A percentile compares a stretch with the other conserved stretches of the same genome.
Evolutionary conservation across 2,329 filamentous ascomycete genomes (phyloP).

Genomic region (Penicillium sp.): DNA sequence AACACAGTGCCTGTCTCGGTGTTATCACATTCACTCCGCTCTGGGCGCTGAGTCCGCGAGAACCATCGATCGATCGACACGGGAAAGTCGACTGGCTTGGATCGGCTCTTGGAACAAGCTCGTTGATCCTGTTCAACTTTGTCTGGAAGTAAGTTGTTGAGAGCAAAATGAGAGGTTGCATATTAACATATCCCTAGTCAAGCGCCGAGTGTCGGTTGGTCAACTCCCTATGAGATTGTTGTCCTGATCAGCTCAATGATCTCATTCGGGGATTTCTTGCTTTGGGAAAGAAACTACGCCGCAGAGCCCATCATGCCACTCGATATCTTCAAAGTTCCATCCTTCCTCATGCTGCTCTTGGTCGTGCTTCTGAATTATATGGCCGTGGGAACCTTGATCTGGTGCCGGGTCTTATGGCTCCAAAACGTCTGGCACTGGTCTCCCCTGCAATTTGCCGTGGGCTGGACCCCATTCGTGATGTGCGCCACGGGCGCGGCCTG

Average conservation of each 20-base stretch:
- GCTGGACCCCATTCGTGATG: constrained; percentile 45
- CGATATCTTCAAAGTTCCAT: constrained; percentile 46
- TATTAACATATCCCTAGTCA: constrained; percentile 23
- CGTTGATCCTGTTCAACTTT: constrained; percentile 51
- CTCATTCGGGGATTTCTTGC: constrained; percentile 33
- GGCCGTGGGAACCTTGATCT: constrained; percentile 48
- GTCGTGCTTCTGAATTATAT: constrained; percentile 49
- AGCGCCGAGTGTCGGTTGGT: constrained; percentile 49
- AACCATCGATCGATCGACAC: constrained; percentile 34
- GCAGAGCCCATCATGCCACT: constrained; percentile 48
- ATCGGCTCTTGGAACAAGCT: constrained; percentile 37
- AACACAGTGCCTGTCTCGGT: constrained; percentile 22
- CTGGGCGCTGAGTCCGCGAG: constrained; percentile 27
- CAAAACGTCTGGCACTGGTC: constrained; percentile 44
- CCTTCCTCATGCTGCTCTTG: constrained; percentile 44
- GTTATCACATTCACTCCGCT: constrained; percentile 23
- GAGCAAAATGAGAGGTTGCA: not conserved
- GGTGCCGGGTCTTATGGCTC: constrained; percentile 50
- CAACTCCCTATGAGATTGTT: constrained; percentile 42
- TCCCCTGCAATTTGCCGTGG: constrained; percentile 41
- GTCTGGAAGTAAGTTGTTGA: constrained; percentile 48
- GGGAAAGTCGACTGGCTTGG: constrained; percentile 45
- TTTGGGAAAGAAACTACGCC: constrained; percentile 45
- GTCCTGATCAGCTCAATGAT: constrained; percentile 39
- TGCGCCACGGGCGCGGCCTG: constrained; percentile 38